phyloP scores from a whole-genome alignment of 176 grass and related monocot genomes.

The Bolboschoenus planiculmis region DNA sequence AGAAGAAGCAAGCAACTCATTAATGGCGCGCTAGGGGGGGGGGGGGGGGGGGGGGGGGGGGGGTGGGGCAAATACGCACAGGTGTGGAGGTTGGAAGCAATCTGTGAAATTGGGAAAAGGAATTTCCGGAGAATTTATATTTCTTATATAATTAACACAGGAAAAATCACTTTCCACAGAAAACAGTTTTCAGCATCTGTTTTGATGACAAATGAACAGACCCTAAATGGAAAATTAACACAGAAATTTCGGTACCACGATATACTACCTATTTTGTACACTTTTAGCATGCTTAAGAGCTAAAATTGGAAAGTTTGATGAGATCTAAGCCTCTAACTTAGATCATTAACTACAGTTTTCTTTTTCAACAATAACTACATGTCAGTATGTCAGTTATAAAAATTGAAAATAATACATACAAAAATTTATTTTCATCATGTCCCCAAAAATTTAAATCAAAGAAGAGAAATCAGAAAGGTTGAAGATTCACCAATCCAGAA shows the following conservation, averaged over 20 bases:
- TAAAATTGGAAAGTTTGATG: neutral
- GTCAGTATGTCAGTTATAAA: neutral
- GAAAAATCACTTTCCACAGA: too few relatives aligned
- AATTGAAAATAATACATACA: neutral
- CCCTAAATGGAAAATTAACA: neutral
- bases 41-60: too few relatives aligned
- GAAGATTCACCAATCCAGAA: neutral
- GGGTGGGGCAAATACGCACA: too few relatives aligned
- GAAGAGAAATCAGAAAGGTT: neutral
- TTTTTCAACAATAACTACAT: neutral
- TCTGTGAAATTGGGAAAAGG: too few relatives aligned
- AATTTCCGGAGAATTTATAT: too few relatives aligned
- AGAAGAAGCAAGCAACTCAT: too few relatives aligned
- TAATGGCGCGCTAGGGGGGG: too few relatives aligned
- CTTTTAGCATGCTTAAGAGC: neutral
- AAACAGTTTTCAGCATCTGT: too few relatives aligned
- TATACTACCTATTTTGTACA: neutral
- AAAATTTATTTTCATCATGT: neutral
- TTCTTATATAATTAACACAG: too few relatives aligned
- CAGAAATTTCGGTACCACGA: neutral
- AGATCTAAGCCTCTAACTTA: neutral
- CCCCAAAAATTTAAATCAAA: neutral
- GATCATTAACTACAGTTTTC: neutral
- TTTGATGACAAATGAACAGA: too few relatives aligned
- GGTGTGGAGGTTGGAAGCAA: too few relatives aligned